Percentiles rank a stretch among this genome's conserved stretches.
Conservation (phyloP, 2,329 filamentous ascomycete species). For the Nakataea oryzae region DNA sequence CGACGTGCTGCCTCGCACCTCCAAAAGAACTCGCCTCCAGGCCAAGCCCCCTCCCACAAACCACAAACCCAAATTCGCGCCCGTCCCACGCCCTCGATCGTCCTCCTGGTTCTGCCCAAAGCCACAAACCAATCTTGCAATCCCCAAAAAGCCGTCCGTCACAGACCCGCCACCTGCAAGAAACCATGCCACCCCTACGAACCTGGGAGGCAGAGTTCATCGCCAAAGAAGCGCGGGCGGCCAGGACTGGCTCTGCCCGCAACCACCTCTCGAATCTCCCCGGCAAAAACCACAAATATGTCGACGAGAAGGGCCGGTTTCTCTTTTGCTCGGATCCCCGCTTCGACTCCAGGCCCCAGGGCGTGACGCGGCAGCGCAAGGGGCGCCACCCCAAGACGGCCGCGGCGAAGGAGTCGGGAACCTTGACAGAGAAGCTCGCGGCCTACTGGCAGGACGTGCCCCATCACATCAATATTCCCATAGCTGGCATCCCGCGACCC, state of each 20-base stretch:
- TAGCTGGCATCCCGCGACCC: slow-evolving; percentile 8
- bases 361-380: background rate
- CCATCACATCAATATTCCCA: slow-evolving; percentile 8
- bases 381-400: slow-evolving; percentile 4
- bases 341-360: background rate
- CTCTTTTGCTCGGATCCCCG: background rate
- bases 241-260: background rate
- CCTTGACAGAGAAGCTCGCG: slow-evolving; percentile 1
- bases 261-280: slow-evolving; percentile 2
- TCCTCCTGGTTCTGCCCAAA: background rate
- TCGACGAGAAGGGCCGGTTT: slow-evolving; percentile 2
- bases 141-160: background rate
- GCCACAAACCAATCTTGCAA: background rate
- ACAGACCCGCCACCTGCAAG: background rate
- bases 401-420: slow-evolving; percentile 1
- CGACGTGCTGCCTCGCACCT: background rate
- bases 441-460: slow-evolving; percentile 4
- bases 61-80: background rate
- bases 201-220: background rate
- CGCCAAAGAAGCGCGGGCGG: background rate
- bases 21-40: background rate
- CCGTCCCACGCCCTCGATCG: background rate
- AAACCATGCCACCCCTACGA: background rate
- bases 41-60: background rate
- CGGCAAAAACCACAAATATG: background rate